Base-by-base conservation (phyloP, 2,329 filamentous ascomycete species). In the Ascochyta pisi region DNA sequence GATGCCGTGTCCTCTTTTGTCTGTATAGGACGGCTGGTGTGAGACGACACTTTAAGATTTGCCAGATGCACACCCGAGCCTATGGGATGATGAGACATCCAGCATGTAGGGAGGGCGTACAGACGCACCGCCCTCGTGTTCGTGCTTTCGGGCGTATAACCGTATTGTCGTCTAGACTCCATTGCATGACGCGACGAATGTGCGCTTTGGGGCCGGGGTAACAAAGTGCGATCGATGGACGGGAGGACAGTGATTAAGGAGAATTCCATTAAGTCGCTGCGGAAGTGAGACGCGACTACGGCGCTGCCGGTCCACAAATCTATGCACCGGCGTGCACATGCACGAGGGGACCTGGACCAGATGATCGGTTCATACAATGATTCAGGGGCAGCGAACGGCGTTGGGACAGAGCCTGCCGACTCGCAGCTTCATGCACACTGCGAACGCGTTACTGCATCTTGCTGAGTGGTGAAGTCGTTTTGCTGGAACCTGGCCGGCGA, bases 281-380 rank as follows among this genome's bases (percentile, higher is more conserved):
- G 23, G 37, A 33, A 15, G 12, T 9, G 52, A 37, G 41, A 15
- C 35, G 35, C 41, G 34, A 26, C 51, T 46, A 29, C 39, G 40
- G 52, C 46, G 33, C 39, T n/a, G 27, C 45, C 35, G 34, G 41
- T 37, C 39, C 27, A 22, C 16, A 40, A 22, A 24, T 24, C 22
- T 40, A 10, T 34, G 46, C 27, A 19, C 27, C 29, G 45, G 46
- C 27, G 27, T 22, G 31, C 35, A 31, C 12, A 45, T 40, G 40
- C 52, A 55, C 35, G 16, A 49, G 34, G 40, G 37, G 24, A 50
- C 29, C 26, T 50, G 15, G 31, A 35, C 53, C 42, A 34, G 29
- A 47, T 47, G 37, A 43, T 40, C 41, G 35, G 52, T 40, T 46
- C 29, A 26, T 40, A 15, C 29, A 39, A 24, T 16, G 37, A 38